phyloP scores from a whole-genome alignment of 208 protist species.

The Trypanosoma conorhini region DNA sequence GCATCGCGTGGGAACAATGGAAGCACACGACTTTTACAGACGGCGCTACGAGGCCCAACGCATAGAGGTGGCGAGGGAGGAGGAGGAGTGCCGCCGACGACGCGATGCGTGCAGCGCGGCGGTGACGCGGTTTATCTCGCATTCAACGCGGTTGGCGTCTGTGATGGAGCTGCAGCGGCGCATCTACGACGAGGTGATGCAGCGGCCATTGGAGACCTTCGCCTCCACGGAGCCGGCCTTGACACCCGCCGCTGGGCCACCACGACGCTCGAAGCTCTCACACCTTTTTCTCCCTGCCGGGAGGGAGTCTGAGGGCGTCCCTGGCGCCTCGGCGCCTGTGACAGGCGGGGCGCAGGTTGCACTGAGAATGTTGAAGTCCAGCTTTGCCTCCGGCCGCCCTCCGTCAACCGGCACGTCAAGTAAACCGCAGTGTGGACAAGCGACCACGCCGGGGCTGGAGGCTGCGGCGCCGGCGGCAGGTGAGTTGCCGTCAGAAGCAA shows the following conservation, averaged over 20 bases:
- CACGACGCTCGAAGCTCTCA: neutral
- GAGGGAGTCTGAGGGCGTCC: neutral
- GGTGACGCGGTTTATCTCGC: conserved; percentile 3
- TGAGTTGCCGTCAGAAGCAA: neutral
- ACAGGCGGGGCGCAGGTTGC: conserved; percentile 8
- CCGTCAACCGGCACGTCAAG: neutral
- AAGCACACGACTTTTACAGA: conserved; percentile 7
- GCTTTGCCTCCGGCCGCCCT: neutral
- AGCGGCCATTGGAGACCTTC: neutral
- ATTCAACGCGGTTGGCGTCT: neutral
- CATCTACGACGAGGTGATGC: conserved; percentile 5
- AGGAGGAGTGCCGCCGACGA: neutral
- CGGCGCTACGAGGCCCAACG: neutral
- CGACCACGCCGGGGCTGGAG: neutral
- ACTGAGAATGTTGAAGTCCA: conserved; percentile 16
- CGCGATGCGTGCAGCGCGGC: neutral
- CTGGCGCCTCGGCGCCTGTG: neutral
- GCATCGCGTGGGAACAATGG: neutral
- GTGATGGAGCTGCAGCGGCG: conserved; percentile 11
- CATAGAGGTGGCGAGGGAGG: neutral
- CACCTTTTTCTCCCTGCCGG: neutral
- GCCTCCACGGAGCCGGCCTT: neutral
- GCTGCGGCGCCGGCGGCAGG: neutral
- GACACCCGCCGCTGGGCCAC: neutral
- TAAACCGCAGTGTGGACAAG: neutral